Evolutionary conservation across 2,329 filamentous ascomycete species (phyloP).

Genomic region (Xylaria hypoxylon): DNA sequence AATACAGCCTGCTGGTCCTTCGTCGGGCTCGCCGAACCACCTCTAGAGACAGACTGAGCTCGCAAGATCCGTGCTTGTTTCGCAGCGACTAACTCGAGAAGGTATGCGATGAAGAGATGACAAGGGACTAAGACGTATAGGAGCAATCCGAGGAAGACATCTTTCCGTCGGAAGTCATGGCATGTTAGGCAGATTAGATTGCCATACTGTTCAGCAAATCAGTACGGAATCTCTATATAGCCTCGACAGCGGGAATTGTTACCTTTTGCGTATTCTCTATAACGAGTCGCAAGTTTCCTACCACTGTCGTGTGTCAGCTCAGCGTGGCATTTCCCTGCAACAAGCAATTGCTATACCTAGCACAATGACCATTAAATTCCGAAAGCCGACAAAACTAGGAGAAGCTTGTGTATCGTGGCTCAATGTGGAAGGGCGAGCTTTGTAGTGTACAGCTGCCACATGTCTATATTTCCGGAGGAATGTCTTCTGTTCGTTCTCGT

Average conservation of each 20-base stretch:
- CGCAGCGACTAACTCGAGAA: constrained; percentile 88
- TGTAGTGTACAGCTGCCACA: constrained; percentile 85
- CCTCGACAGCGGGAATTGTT: constrained; percentile 34
- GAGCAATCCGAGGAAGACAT: constrained; percentile 78
- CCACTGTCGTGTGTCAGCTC: constrained; percentile 67
- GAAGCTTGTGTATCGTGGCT: constrained; percentile 81
- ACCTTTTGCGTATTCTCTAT: constrained; percentile 98
- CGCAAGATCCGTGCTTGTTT: constrained; percentile 77
- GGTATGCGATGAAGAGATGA: constrained; percentile 89
- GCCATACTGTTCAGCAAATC: constrained; percentile 75
- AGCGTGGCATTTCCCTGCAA: not conserved
- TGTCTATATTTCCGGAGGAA: constrained; percentile 83
- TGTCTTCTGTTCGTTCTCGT: constrained; percentile 50
- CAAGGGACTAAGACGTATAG: constrained; percentile 91
- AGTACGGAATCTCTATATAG: constrained; percentile 30
- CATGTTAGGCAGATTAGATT: constrained; percentile 92
- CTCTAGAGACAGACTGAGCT: constrained; percentile 61
- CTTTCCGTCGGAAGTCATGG: constrained; percentile 85
- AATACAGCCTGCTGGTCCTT: constrained; percentile 75
- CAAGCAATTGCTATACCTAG: constrained; percentile 67
- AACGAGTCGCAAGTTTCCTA: constrained; percentile 92
- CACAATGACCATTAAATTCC: constrained; percentile 96
- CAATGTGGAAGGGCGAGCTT: constrained; percentile 79
- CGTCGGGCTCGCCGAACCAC: constrained; percentile 65
- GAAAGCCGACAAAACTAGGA: constrained; percentile 91